These are phyloP conservation scores for Psilocybe cyanescens DNA, from an alignment of 768 basidiomycete species.

Conservation along the genomic window DNA sequence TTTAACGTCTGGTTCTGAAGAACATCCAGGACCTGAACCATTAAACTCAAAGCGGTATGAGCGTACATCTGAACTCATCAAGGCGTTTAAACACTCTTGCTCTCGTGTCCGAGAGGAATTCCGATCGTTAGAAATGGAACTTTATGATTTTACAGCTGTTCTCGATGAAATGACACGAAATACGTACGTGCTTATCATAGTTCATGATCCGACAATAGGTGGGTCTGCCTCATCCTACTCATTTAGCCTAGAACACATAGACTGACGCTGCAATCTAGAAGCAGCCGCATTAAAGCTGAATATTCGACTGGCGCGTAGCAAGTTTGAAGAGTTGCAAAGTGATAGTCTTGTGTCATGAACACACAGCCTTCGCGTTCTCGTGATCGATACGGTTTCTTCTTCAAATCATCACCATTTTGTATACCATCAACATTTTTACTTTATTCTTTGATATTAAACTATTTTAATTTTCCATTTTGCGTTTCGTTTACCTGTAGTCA, in stretches of 20 bases:
- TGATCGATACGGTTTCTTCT: slow-evolving; percentile 9
- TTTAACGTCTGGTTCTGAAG: slow-evolving; percentile 23
- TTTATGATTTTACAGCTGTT: slow-evolving; percentile 84
- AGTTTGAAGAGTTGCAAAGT: slow-evolving; percentile 89
- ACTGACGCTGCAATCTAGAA: slow-evolving; percentile 50
- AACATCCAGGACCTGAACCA: slow-evolving; percentile 28
- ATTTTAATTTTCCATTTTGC: neutral
- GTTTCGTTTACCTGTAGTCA: neutral
- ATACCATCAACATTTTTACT: slow-evolving; percentile 18
- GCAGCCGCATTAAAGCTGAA: slow-evolving; percentile 88
- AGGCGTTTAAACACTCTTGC: slow-evolving; percentile 93
- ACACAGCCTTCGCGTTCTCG: slow-evolving; percentile 7
- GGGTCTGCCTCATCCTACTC: slow-evolving; percentile 6
- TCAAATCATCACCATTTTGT: slow-evolving; percentile 19
- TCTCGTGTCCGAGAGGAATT: slow-evolving; percentile 86
- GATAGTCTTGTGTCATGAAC: slow-evolving; percentile 54
- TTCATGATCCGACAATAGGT: slow-evolving; percentile 91
- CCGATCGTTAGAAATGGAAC: slow-evolving; percentile 84
- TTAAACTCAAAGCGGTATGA: slow-evolving; percentile 79
- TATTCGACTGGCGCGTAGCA: slow-evolving; percentile 81
- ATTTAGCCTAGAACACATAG: neutral
- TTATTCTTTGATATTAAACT: slow-evolving; percentile 10
- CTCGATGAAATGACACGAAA: slow-evolving; percentile 93
- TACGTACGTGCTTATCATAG: slow-evolving; percentile 90
- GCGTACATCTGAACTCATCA: slow-evolving; percentile 91